phyloP scores from a whole-genome alignment of 2,329 filamentous ascomycete species.

The Epicoccum sorghinum region DNA sequence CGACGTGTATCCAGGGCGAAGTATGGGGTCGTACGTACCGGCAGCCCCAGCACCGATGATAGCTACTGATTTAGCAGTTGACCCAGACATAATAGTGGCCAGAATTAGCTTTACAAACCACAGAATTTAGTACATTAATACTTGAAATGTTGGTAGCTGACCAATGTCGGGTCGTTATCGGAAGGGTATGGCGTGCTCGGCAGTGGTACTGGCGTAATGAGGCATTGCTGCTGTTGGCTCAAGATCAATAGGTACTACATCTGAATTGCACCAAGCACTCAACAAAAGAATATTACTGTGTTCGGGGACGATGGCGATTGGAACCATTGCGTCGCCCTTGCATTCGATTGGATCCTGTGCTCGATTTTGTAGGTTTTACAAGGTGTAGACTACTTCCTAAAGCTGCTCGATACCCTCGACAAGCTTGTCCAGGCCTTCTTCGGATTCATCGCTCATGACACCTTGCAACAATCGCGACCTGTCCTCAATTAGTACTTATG shows the following conservation, averaged over 20 bases:
- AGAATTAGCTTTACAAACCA: slow-evolving; percentile 24
- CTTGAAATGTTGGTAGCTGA: not conserved
- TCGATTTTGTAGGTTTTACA: not conserved
- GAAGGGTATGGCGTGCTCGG: slow-evolving; percentile 19
- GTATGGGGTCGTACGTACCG: slow-evolving; percentile 20
- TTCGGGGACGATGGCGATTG: not conserved
- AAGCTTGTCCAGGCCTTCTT: slow-evolving; percentile 46
- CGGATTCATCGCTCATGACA: slow-evolving; percentile 32
- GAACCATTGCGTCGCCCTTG: not conserved
- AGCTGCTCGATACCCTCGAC: slow-evolving; percentile 53
- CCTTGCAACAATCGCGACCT: slow-evolving; percentile 33
- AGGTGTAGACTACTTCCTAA: slow-evolving; percentile 24
- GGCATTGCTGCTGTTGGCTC: slow-evolving; percentile 7
- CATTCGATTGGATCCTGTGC: not conserved
- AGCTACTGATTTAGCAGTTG: slow-evolving; percentile 17
- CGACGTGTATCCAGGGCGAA: slow-evolving; percentile 5
- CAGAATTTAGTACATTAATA: slow-evolving; percentile 6
- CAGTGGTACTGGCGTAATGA: slow-evolving; percentile 9
- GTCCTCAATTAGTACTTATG: slow-evolving; percentile 19
- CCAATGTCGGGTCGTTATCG: slow-evolving; percentile 4
- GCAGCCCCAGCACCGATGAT: slow-evolving; percentile 31
- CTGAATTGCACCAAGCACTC: not conserved
- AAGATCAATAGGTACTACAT: not conserved
- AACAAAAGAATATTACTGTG: not conserved
- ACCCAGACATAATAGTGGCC: slow-evolving; percentile 25